Evolutionary conservation across 805 yeast genomes (phyloP).

Genomic region (Blastobotrys robertii): DNA sequence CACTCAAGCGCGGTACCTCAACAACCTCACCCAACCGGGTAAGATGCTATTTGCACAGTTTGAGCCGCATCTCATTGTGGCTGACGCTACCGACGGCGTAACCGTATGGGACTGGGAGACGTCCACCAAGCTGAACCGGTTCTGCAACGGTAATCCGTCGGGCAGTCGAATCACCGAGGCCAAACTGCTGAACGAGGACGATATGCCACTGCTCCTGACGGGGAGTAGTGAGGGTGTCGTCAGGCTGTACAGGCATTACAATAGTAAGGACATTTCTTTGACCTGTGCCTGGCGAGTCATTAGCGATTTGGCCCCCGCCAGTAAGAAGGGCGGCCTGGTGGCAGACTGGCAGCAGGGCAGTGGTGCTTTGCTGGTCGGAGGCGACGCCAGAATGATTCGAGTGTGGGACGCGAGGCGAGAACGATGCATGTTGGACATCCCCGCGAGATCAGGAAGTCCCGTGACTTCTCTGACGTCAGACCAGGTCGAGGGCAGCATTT

Average conservation of each 20-base stretch:
- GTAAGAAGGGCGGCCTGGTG: slow-evolving; percentile 64
- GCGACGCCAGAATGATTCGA: slow-evolving; percentile 85
- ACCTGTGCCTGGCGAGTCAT: slow-evolving; percentile 90
- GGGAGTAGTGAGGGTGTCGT: slow-evolving; percentile 96
- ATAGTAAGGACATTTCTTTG: slow-evolving; percentile 48
- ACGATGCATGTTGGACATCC: slow-evolving; percentile 73
- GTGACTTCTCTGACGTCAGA: slow-evolving; percentile 87
- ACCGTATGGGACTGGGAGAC: slow-evolving; percentile 83
- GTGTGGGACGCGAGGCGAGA: slow-evolving; percentile 98
- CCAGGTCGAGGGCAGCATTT: slow-evolving; percentile 85
- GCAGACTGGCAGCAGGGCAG: slow-evolving; percentile 97
- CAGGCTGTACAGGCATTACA: slow-evolving; percentile 70
- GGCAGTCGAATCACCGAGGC: slow-evolving; percentile 86
- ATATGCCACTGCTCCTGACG: slow-evolving; percentile 68
- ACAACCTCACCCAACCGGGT: slow-evolving; percentile 73
- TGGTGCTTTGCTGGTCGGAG: slow-evolving; percentile 84
- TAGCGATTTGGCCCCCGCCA: slow-evolving; percentile 72
- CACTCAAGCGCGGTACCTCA: slow-evolving; percentile 44
- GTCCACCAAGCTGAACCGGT: slow-evolving; percentile 48
- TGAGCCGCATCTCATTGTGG: slow-evolving; percentile 69
- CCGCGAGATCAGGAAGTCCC: slow-evolving; percentile 84
- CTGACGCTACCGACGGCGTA: slow-evolving; percentile 77
- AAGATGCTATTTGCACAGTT: slow-evolving; percentile 78
- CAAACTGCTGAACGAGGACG: slow-evolving; percentile 86
- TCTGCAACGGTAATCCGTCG: slow-evolving; percentile 74